phyloP scores from a whole-genome alignment of 345 rosid species.

The Odontarrhena argentea region DNA sequence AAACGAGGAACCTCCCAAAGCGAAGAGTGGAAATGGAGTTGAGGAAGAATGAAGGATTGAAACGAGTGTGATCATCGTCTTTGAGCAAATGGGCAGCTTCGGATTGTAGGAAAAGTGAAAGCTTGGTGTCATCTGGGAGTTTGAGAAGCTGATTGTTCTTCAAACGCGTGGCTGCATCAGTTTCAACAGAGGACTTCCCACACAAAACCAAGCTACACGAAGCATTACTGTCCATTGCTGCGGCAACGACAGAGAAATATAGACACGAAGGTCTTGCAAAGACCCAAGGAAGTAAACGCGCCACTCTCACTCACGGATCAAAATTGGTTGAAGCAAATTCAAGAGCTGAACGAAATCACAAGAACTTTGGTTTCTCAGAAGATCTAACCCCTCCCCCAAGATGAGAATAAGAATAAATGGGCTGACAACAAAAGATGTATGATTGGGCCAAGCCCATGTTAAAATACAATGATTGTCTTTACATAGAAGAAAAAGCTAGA shows the following conservation, averaged over 20 bases:
- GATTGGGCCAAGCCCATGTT: conserved; percentile 10
- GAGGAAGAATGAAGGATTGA: conserved; percentile 51
- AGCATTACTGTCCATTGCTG: conserved; percentile 61
- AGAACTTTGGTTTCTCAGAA: too few relatives aligned
- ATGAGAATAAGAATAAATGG: neutral
- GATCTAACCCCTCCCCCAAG: too few relatives aligned
- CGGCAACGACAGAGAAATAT: too few relatives aligned
- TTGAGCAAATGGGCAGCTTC: conserved; percentile 45
- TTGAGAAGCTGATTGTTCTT: conserved; percentile 53
- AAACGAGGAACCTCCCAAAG: conserved; percentile 77
- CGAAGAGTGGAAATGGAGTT: conserved; percentile 59
- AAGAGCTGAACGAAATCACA: too few relatives aligned
- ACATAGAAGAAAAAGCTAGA: neutral
- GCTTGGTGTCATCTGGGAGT: conserved; percentile 47
- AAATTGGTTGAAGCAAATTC: too few relatives aligned
- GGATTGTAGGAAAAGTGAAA: conserved; percentile 49
- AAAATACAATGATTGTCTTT: neutral
- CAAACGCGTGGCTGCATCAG: conserved; percentile 53
- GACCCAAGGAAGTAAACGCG: too few relatives aligned
- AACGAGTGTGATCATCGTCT: conserved; percentile 38
- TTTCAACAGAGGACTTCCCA: conserved; percentile 66
- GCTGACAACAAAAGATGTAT: neutral
- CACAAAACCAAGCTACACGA: conserved; percentile 52
- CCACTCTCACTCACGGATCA: too few relatives aligned
- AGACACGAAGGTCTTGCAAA: too few relatives aligned